Conservation (phyloP, 2,329 filamentous ascomycete species). For the Biscogniauxia marginata region DNA sequence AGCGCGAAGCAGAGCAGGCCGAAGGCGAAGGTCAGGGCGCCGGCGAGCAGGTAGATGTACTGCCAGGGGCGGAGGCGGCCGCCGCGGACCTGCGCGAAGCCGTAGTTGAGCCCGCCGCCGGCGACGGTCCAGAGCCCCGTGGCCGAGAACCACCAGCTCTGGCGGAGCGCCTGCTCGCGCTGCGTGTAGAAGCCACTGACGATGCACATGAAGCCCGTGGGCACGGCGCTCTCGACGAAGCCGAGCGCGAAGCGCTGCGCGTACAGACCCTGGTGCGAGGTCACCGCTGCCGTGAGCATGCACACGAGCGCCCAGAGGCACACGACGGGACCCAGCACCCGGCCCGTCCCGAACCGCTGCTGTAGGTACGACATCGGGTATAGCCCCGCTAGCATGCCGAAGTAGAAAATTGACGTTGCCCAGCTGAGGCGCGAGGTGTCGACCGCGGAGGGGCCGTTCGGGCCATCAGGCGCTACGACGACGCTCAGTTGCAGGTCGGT, state of each 20-base stretch:
- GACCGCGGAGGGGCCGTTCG: constrained; percentile 50
- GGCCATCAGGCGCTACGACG: constrained; percentile 40
- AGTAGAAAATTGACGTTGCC: constrained; percentile 79
- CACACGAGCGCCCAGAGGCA: constrained; percentile 66
- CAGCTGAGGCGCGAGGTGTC: constrained; percentile 69
- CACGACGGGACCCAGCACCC: constrained; percentile 61
- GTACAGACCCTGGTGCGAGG: constrained; percentile 61
- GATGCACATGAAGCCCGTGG: constrained; percentile 65
- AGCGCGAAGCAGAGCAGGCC: constrained; percentile 63
- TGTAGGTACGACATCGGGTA: constrained; percentile 72
- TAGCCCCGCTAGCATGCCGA: constrained; percentile 72
- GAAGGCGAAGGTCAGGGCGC: constrained; percentile 61
- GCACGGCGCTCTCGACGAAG: constrained; percentile 63
- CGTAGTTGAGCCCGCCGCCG: constrained; percentile 65
- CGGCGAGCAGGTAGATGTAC: constrained; percentile 68
- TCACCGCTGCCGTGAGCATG: constrained; percentile 67
- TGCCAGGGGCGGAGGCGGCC: constrained; percentile 62
- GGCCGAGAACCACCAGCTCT: constrained; percentile 66
- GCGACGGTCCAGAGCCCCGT: constrained; percentile 62
- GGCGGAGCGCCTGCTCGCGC: constrained; percentile 60
- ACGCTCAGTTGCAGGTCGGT: constrained; percentile 61
- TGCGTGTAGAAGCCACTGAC: constrained; percentile 64
- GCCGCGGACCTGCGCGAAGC: constrained; percentile 60
- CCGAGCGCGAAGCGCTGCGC: constrained; percentile 65
- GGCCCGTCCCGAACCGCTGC: constrained; percentile 65